Evolutionary conservation across 208 protist genomes (phyloP).

Genomic region (Crithidia acanthocephali): DNA sequence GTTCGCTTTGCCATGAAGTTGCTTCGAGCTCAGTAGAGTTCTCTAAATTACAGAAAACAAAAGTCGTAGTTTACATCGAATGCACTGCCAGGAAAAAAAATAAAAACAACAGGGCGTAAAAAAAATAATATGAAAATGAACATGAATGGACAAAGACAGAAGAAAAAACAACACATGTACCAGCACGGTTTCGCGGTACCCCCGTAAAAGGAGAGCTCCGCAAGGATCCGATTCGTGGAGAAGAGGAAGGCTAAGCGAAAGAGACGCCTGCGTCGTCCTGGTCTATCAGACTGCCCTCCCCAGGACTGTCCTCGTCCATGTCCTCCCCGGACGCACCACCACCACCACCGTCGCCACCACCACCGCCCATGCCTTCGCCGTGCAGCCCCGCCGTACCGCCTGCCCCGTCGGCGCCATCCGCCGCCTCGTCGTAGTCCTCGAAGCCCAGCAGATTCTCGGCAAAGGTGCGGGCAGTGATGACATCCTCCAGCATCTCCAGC

Average conservation of each 20-base stretch:
- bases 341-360: too few species aligned
- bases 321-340: conserved; percentile 2
- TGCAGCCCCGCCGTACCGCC: neutral
- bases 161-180: too few species aligned
- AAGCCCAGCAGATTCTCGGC: conserved; percentile 92
- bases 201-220: neutral
- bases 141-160: too few species aligned
- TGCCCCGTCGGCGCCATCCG: conserved; percentile 10
- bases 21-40: too few species aligned
- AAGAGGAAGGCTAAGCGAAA: neutral
- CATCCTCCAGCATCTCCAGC: conserved; percentile 88
- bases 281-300: conserved; percentile 14
- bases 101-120: too few species aligned
- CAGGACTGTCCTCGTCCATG: neutral
- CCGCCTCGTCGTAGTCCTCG: conserved; percentile 81
- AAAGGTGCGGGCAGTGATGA: conserved; percentile 87
- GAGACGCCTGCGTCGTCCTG: conserved; percentile 35
- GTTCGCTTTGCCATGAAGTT: too few species aligned
- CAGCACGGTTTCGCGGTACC: too few species aligned
- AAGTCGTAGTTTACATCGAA: neutral
- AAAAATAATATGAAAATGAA: too few species aligned
- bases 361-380: conserved; percentile 5
- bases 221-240: neutral
- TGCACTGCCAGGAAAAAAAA: too few species aligned
- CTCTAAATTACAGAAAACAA: too few species aligned